phyloP scores from a whole-genome alignment of 208 protist species.

The Trichomonas gallinae region DNA sequence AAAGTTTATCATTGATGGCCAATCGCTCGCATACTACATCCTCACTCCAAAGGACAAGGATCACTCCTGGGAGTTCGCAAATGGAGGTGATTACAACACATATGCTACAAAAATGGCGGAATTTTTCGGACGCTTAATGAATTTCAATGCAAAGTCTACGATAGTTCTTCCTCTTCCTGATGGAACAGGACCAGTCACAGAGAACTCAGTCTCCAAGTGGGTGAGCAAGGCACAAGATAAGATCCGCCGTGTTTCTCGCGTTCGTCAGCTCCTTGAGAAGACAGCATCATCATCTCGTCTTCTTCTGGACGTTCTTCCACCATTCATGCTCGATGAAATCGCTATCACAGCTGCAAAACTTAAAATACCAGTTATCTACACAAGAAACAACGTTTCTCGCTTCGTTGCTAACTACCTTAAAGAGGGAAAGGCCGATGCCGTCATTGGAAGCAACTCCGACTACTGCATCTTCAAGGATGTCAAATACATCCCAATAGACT shows the following conservation, averaged over 20 bases:
- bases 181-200: not conserved
- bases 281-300: not conserved
- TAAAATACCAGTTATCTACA: not conserved
- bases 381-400: not conserved
- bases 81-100: not conserved
- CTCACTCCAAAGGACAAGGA: not conserved
- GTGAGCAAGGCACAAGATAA: not conserved
- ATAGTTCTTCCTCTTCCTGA: conserved; percentile 1
- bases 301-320: not conserved
- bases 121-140: not conserved
- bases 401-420: not conserved
- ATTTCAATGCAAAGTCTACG: not conserved
- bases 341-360: not conserved
- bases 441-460: not conserved
- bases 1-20: not conserved
- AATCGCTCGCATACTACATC: not conserved
- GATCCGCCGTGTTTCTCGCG: not conserved
- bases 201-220: not conserved
- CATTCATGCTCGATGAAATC: not conserved
- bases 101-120: not conserved
- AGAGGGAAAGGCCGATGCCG: not conserved
- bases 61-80: not conserved
- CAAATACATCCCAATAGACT: conserved; percentile 18
- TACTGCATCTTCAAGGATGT: not conserved
- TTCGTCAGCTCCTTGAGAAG: not conserved